These are phyloP conservation scores for Pleurotus pulmonarius DNA, from an alignment of 768 basidiomycete species.

Conservation along the genomic window DNA sequence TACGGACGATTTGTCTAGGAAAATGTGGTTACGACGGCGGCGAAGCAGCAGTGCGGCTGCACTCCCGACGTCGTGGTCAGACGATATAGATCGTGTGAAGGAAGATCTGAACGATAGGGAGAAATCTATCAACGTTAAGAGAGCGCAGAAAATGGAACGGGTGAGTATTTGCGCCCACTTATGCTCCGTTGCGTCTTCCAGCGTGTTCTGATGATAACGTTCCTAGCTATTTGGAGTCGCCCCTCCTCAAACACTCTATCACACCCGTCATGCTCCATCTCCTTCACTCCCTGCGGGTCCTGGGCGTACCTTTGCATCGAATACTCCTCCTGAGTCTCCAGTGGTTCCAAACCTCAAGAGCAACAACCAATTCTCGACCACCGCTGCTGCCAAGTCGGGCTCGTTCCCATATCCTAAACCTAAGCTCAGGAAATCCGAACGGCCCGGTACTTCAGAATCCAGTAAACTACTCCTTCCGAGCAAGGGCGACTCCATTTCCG, in stretches of 20 bases:
- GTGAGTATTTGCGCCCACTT: conserved; percentile 30
- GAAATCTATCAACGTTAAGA: conserved; percentile 74
- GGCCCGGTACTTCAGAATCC: conserved; percentile 67
- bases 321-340: background rate
- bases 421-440: conserved; percentile 38
- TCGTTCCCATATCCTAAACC: conserved; percentile 44
- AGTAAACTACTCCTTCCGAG: conserved; percentile 44
- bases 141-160: conserved; percentile 88
- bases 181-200: background rate
- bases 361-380: background rate
- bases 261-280: conserved; percentile 51
- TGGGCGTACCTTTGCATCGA: background rate
- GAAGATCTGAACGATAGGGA: conserved; percentile 70
- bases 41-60: conserved; percentile 53
- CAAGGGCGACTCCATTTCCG: conserved; percentile 10
- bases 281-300: conserved; percentile 18
- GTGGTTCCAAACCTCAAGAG: background rate
- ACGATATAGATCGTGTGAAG: conserved; percentile 58
- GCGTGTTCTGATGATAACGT: conserved; percentile 9
- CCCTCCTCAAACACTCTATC: conserved; percentile 78
- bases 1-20: conserved; percentile 27
- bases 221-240: conserved; percentile 75
- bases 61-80: conserved; percentile 44
- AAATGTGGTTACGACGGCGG: conserved; percentile 43
- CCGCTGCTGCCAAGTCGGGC: conserved; percentile 28